phyloP scores from a whole-genome alignment of 352 stramenopile species.

The Phytophthora europaea region DNA sequence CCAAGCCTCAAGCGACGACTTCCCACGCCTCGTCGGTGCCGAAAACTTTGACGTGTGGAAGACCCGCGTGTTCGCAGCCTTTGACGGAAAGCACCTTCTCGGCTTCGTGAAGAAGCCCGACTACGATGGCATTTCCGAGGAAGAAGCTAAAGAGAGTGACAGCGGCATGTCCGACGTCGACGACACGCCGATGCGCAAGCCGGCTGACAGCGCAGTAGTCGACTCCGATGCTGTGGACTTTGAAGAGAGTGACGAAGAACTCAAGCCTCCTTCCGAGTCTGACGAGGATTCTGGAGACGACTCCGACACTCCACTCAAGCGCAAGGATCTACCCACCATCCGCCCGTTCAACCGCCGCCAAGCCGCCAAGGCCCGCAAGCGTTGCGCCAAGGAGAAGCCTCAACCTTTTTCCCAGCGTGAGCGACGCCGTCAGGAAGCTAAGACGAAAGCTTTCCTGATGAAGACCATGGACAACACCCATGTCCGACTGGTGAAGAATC shows the following conservation, averaged over 20 bases:
- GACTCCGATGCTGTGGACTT: no score
- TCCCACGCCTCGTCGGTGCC: conserved; percentile 14
- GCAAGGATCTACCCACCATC: background rate
- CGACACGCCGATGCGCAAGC: conserved; percentile 1
- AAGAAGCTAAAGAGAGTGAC: background rate
- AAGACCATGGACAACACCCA: no score
- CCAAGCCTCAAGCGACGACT: conserved; percentile 27
- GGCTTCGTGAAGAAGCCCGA: conserved; percentile 22
- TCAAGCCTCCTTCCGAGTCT: background rate
- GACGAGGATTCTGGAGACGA: background rate
- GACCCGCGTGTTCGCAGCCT: background rate
- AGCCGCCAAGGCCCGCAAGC: no score
- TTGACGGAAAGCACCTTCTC: conserved; percentile 29
- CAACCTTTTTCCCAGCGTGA: background rate
- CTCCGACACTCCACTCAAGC: background rate
- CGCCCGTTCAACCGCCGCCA: background rate
- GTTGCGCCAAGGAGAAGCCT: no score
- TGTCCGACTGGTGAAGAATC: conserved; percentile 25
- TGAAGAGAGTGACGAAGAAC: background rate
- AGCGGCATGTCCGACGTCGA: conserved; percentile 3
- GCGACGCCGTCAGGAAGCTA: no score
- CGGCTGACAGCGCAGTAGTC: background rate
- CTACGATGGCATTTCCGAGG: conserved; percentile 20
- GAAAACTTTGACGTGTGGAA: conserved; percentile 1
- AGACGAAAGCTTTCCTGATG: no score